Conservation (phyloP, 1,284 basidiomycete genomes). For the Moesziomyces globuligerus region DNA sequence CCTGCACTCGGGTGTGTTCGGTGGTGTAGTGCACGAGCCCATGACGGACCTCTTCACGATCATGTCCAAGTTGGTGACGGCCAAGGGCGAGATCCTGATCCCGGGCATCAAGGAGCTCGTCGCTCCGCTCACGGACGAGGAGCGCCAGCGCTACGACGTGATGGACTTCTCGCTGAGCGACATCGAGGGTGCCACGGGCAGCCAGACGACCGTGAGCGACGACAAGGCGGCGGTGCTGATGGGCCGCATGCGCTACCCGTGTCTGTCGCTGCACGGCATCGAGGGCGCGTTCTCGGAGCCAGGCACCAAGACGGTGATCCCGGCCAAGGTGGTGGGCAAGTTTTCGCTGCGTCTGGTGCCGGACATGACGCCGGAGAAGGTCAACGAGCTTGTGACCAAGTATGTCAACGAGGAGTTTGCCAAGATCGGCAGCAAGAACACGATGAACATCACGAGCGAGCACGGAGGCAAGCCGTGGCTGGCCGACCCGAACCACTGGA, state of each 20-base stretch:
- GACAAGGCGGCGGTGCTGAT: constrained; percentile 88
- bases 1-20: constrained; percentile 80
- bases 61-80: constrained; percentile 81
- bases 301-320: constrained; percentile 87
- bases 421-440: constrained; percentile 66
- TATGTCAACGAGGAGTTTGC: constrained; percentile 61
- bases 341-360: constrained; percentile 75
- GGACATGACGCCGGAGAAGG: constrained; percentile 76
- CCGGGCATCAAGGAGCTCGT: constrained; percentile 93
- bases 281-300: constrained; percentile 87
- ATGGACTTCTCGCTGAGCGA: constrained; percentile 72
- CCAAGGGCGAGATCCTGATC: constrained; percentile 84
- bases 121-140: constrained; percentile 78
- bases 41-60: constrained; percentile 75
- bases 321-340: constrained; percentile 83
- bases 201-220: constrained; percentile 77
- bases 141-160: constrained; percentile 72
- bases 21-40: constrained; percentile 68
- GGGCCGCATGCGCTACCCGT: constrained; percentile 80
- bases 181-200: constrained; percentile 83
- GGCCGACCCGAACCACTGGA: constrained; percentile 78
- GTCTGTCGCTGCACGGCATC: constrained; percentile 92
- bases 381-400: constrained; percentile 59
- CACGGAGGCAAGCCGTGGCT: constrained; percentile 66
- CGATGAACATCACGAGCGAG: constrained; percentile 53